These are phyloP conservation scores for Nigrospora osmanthi DNA, from an alignment of 2,329 filamentous ascomycete species.

Conservation along the genomic window DNA sequence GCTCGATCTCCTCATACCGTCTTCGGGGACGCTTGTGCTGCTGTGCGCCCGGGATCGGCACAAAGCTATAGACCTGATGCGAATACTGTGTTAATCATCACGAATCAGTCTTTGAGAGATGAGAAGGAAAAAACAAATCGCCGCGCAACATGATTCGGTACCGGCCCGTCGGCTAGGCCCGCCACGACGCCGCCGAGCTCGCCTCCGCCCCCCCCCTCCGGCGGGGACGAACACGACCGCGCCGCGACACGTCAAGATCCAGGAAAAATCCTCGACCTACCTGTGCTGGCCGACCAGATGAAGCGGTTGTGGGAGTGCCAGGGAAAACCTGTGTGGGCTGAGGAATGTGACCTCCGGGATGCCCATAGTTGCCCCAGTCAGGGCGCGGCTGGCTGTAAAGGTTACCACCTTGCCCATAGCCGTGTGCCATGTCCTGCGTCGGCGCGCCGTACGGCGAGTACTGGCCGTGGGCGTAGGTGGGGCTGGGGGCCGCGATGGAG, in stretches of 20 bases:
- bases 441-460: constrained; percentile 83
- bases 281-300: constrained; percentile 50
- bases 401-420: constrained; percentile 55
- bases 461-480: constrained; percentile 74
- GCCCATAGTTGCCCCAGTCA: constrained; percentile 65
- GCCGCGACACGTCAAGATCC: not conserved
- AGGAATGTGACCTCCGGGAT: constrained; percentile 39
- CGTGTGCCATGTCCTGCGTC: constrained; percentile 70
- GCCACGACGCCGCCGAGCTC: no score
- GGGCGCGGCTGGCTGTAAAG: constrained; percentile 65
- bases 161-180: no score
- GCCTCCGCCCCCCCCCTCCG: not conserved
- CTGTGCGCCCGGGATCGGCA: constrained; percentile 91
- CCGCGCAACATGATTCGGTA: not conserved
- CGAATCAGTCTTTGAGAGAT: constrained; percentile 17
- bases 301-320: constrained; percentile 46
- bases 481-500: constrained; percentile 88
- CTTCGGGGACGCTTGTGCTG: constrained; percentile 93
- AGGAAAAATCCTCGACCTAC: constrained; percentile 33
- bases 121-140: constrained; percentile 1
- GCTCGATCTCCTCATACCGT: constrained; percentile 95
- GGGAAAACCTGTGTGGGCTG: constrained; percentile 47
- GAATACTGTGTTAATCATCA: constrained; percentile 23
- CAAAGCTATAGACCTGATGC: constrained; percentile 90
- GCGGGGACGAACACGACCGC: not conserved